Conservation (phyloP, 2,329 filamentous ascomycete genomes). For the Cytospora paraplurivora region DNA sequence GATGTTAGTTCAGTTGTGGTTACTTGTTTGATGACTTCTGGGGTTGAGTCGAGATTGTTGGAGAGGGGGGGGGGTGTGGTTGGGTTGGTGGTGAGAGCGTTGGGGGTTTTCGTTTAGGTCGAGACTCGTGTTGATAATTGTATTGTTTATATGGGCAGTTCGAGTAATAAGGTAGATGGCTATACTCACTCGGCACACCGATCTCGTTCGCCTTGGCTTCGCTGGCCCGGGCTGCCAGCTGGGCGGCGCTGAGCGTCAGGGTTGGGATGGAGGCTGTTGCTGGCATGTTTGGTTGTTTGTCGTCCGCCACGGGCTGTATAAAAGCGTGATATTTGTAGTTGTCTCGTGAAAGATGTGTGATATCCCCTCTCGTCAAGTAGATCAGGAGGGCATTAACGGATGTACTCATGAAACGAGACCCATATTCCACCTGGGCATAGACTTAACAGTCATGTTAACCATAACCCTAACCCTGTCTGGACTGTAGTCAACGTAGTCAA, state of each 20-base stretch:
- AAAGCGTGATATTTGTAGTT: neutral
- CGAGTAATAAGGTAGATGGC: neutral
- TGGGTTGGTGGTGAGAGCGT: too few species aligned
- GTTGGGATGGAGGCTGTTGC: constrained; percentile 15
- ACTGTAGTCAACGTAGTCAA: neutral
- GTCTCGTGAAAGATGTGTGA: neutral
- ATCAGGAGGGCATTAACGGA: too few species aligned
- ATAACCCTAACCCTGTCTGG: neutral
- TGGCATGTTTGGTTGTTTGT: constrained; percentile 1
- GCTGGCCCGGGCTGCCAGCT: constrained; percentile 11
- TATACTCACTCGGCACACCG: constrained; percentile 14
- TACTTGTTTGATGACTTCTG: neutral
- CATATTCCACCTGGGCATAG: too few species aligned
- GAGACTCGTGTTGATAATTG: too few species aligned
- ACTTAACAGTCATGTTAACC: neutral
- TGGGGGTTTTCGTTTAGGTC: too few species aligned
- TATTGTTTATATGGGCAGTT: neutral
- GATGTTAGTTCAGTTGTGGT: too few species aligned
- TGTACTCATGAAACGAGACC: too few species aligned
- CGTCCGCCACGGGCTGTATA: neutral
- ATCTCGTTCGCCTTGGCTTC: constrained; percentile 19
- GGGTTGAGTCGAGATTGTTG: neutral
- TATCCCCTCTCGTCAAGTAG: neutral
- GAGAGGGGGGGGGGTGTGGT: too few species aligned
- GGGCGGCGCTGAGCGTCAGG: constrained; percentile 19